These are phyloP conservation scores for Tetrastigma voinierianum DNA, from an alignment of 164 flowering plant species.

Conservation along the genomic window DNA sequence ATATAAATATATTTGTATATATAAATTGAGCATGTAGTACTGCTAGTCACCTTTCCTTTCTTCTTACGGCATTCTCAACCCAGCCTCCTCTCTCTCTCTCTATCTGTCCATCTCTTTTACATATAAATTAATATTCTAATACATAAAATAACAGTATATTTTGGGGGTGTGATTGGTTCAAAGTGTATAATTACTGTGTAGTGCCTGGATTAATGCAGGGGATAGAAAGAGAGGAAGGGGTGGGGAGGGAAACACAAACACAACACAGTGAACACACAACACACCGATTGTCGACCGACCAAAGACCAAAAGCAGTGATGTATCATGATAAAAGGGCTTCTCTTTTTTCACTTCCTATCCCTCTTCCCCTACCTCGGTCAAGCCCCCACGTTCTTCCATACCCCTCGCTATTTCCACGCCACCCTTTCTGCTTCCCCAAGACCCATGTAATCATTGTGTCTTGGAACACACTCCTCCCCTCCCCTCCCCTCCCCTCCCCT, in stretches of 20 bases:
- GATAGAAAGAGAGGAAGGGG: conserved; percentile 19
- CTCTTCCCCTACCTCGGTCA: conserved; percentile 30
- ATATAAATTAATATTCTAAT: background rate
- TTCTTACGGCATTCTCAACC: conserved; percentile 70
- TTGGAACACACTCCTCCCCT: conserved; percentile 81
- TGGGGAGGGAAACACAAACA: conserved; percentile 31
- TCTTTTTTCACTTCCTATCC: background rate
- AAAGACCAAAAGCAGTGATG: conserved; percentile 32
- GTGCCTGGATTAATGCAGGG: conserved; percentile 15
- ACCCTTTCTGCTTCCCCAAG: conserved; percentile 78
- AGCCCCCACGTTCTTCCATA: conserved; percentile 62
- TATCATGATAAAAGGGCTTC: conserved; percentile 54
- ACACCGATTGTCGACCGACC: conserved; percentile 79
- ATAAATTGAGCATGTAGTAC: conserved; percentile 25
- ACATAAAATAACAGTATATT: conserved; percentile 9
- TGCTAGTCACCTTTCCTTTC: conserved; percentile 58
- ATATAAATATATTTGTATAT: background rate
- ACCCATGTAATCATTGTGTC: conserved; percentile 92
- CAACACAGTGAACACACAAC: conserved; percentile 45
- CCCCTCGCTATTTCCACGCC: conserved; percentile 57
- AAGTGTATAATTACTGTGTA: conserved; percentile 40
- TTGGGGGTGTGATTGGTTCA: conserved; percentile 37
- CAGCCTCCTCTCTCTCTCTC: conserved; percentile 7
- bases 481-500: conserved; percentile 4
- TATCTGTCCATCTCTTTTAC: conserved; percentile 15